These are phyloP conservation scores for Quercus ilex DNA, from an alignment of 306 rosid species.

Conservation along the genomic window DNA sequence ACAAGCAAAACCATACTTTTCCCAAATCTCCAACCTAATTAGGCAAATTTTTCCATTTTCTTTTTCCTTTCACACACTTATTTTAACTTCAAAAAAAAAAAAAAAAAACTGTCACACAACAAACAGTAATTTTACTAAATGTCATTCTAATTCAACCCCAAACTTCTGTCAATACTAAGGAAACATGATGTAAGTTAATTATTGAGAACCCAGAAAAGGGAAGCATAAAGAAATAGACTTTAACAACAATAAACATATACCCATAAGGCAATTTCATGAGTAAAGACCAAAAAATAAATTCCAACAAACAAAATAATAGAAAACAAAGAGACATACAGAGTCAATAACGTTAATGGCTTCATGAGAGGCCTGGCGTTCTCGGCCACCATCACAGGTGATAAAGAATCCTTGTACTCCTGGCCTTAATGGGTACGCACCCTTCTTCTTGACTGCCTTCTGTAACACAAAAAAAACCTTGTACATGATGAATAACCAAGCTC, in stretches of 20 bases:
- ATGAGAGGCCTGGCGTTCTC: slow-evolving; percentile 85
- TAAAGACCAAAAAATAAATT: not conserved
- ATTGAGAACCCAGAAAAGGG: not conserved
- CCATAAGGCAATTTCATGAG: not conserved
- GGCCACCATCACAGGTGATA: slow-evolving; percentile 94
- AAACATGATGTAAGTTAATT: not conserved
- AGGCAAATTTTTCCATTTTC: not conserved
- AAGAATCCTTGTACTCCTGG: slow-evolving; percentile 94
- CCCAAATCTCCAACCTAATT: not conserved
- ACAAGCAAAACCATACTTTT: not conserved
- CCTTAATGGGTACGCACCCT: slow-evolving; percentile 76
- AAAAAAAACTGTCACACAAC: not conserved
- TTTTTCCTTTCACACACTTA: not conserved
- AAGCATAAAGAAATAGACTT: not conserved
- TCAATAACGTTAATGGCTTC: slow-evolving; percentile 91
- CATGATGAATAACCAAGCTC: not conserved
- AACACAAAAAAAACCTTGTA: not conserved
- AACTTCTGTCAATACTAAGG: not conserved
- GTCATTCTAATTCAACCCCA: not conserved
- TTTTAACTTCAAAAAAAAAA: not conserved
- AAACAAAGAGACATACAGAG: slow-evolving; percentile 38
- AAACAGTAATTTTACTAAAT: not conserved
- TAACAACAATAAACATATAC: not conserved
- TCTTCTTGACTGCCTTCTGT: slow-evolving; percentile 85
- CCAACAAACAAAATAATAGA: not conserved